Evolutionary conservation across 1,284 basidiomycete species (phyloP).

Genomic region (Filobasidium uniguttulatum): DNA sequence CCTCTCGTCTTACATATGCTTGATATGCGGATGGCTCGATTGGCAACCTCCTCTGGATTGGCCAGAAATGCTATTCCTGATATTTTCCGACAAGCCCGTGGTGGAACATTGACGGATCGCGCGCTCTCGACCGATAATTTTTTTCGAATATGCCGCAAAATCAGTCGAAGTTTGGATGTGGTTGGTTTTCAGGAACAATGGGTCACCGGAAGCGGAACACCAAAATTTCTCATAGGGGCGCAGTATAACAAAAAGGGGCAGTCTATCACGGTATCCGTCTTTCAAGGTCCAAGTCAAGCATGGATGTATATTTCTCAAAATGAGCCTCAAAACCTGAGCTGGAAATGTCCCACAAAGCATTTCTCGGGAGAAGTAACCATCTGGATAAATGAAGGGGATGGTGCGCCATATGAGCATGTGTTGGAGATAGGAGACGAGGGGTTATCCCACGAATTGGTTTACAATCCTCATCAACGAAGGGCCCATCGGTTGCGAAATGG

Average conservation of each 20-base stretch:
- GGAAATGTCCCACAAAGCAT: constrained; percentile 67
- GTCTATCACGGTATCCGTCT: constrained; percentile 47
- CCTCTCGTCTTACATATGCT: constrained; percentile 92
- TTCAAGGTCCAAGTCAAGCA: constrained; percentile 11
- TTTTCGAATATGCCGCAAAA: constrained; percentile 81
- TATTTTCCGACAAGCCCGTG: constrained; percentile 45
- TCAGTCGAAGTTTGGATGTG: constrained; percentile 70
- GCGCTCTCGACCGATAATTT: constrained; percentile 75
- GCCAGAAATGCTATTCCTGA: constrained; percentile 81
- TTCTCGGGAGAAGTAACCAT: constrained; percentile 98
- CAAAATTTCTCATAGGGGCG: constrained; percentile 75
- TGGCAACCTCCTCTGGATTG: constrained; percentile 84
- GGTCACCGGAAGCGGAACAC: constrained; percentile 96
- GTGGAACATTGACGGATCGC: constrained; percentile 6
- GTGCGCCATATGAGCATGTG: constrained; percentile 97
- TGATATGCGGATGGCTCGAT: constrained; percentile 82
- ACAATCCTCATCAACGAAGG: neutral
- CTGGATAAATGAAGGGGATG: constrained; percentile 96
- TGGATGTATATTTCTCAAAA: constrained; percentile 6
- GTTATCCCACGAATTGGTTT: constrained; percentile 7
- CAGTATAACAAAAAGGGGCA: constrained; percentile 97
- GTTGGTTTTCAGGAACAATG: constrained; percentile 90
- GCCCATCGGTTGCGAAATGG: neutral
- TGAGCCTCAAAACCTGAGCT: constrained; percentile 42
- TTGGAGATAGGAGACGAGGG: constrained; percentile 52